Evolutionary conservation across 805 yeast species (phyloP), one percentile per base, ranked within the genome.

Genomic region (Candida nemodendra): DNA sequence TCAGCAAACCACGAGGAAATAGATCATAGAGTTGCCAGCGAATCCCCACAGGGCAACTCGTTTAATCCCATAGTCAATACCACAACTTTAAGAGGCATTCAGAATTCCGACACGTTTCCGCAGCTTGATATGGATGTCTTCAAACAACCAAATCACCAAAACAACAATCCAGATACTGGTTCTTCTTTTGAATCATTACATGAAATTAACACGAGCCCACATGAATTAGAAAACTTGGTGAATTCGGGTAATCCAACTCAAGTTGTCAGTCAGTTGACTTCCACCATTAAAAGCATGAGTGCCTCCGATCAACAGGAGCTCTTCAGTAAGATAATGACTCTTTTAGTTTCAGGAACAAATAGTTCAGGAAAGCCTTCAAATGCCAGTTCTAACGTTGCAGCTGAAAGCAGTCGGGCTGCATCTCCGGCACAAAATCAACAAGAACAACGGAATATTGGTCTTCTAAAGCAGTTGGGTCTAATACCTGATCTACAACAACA

Each of bases 241-340:
- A n/a, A n/a, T n/a, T n/a, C n/a, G n/a, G n/a, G n/a, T n/a, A n/a
- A n/a, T n/a, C n/a, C n/a, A n/a, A n/a, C n/a, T n/a, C n/a, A n/a
- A n/a, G n/a, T n/a, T n/a, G 39, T 48, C 36, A 32, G 49, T 31
- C 50, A 45, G 27, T 41, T 54, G 9, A 40, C 54, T 2, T 32
- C 45, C 18, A 47, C 53, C 30, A 53, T 54, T 17, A 48, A 51
- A 30, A 41, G 36, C 27, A 51, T 55, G 58, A 42, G 41, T 31
- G 38, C 56, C 11, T 14, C 24, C 4, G 56, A 54, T 22, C 60
- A 55, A 24, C 56, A 52, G n/a, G 49, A 42, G 8, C 32, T 55
- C 8, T 44, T 52, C 24, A 44, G 42, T 22, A 48, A 47, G 22
- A 47, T 50, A 3, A 42, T 45, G 1, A 32, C 44, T 2, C 21